Evolutionary conservation across 371 early-diverging fungal genomes (phyloP).

Genomic region (Mucor sp.): DNA sequence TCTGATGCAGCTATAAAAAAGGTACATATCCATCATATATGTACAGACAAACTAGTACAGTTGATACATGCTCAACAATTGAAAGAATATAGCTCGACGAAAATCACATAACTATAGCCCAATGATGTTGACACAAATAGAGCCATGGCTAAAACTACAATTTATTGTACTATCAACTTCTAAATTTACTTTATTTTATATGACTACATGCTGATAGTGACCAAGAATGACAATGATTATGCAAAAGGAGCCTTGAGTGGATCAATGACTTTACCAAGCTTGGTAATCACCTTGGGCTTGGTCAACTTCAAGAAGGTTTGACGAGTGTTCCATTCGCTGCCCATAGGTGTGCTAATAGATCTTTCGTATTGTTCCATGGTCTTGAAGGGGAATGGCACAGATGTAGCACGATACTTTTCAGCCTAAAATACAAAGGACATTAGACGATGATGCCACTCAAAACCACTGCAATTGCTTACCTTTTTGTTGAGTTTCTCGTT

Average conservation of each 20-base stretch:
- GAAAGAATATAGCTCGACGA: neutral
- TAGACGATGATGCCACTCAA: neutral
- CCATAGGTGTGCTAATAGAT: slow-evolving; percentile 83
- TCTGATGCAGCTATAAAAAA: no score
- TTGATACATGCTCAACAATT: neutral
- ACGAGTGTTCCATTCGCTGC: slow-evolving; percentile 94
- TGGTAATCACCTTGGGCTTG: slow-evolving; percentile 82
- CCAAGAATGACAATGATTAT: slow-evolving; percentile 26
- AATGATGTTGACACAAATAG: neutral
- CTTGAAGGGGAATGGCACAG: slow-evolving; percentile 87
- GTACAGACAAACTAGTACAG: no score
- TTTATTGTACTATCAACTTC: neutral
- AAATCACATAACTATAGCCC: no score
- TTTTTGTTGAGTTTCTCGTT: slow-evolving; percentile 85
- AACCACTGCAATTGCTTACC: slow-evolving; percentile 34
- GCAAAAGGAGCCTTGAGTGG: slow-evolving; percentile 72
- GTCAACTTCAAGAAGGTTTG: slow-evolving; percentile 70
- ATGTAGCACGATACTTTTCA: slow-evolving; percentile 69
- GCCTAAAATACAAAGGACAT: slow-evolving; percentile 38
- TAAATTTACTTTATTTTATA: neutral
- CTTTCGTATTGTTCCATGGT: slow-evolving; percentile 88
- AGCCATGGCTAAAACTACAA: neutral
- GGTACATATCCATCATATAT: no score
- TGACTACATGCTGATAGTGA: neutral
- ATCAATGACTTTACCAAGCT: slow-evolving; percentile 86